These are phyloP conservation scores for Mortierella sp. DNA, from an alignment of 371 early-diverging fungal species.

Conservation along the genomic window DNA sequence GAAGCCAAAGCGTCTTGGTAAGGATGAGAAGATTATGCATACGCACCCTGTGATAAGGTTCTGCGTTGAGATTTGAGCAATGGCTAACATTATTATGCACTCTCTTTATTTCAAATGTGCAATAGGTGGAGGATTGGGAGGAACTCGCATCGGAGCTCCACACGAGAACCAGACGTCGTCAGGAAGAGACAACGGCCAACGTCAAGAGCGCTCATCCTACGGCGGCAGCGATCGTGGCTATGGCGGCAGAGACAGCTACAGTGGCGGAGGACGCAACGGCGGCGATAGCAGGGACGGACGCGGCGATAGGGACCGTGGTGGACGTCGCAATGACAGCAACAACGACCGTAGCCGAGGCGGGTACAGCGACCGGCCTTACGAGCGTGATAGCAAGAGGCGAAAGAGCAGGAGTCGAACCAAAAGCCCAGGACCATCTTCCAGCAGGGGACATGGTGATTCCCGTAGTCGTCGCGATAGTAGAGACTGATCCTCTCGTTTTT, in stretches of 20 bases:
- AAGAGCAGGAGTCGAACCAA: conserved; percentile 54
- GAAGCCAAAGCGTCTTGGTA: conserved; percentile 89
- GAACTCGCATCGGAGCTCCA: conserved; percentile 80
- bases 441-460: conserved; percentile 40
- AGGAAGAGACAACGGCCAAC: conserved; percentile 61
- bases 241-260: conserved; percentile 51
- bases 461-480: conserved; percentile 45
- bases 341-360: conserved; percentile 54
- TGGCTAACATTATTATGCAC: not conserved
- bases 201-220: conserved; percentile 58
- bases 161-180: conserved; percentile 65
- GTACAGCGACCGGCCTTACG: conserved; percentile 53
- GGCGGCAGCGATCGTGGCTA: conserved; percentile 54
- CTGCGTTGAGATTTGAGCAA: too few relatives aligned
- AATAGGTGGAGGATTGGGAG: conserved; percentile 93
- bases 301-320: conserved; percentile 51
- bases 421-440: conserved; percentile 37
- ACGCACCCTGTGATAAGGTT: not conserved
- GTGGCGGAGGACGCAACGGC: conserved; percentile 48
- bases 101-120: not conserved
- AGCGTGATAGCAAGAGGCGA: conserved; percentile 57
- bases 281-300: conserved; percentile 42
- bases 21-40: not conserved
- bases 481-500: conserved; percentile 23
- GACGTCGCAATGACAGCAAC: conserved; percentile 32